phyloP scores from a whole-genome alignment of 768 basidiomycete genomes.

The Psilocybe subaeruginosa region DNA sequence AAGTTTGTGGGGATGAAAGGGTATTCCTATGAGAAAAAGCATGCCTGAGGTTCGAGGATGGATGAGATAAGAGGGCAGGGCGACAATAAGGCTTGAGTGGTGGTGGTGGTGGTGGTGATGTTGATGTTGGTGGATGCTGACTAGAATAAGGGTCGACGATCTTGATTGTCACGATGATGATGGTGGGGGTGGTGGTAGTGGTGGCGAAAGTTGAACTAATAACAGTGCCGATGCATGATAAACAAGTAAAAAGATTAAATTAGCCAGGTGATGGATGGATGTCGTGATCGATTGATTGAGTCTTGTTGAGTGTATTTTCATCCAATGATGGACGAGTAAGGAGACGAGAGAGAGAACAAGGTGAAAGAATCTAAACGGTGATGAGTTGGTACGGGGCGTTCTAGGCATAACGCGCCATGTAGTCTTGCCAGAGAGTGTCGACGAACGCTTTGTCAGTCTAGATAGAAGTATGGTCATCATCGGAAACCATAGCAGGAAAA shows the following conservation, averaged over 20 bases:
- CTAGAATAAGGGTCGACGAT: not conserved
- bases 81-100: slow-evolving; percentile 3
- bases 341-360: not conserved
- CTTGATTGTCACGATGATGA: not conserved
- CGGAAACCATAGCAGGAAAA: slow-evolving; percentile 8
- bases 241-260: slow-evolving; percentile 22
- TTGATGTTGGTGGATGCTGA: not conserved
- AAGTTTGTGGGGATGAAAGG: not conserved
- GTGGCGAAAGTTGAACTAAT: not conserved
- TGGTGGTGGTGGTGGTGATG: not conserved
- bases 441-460: slow-evolving; percentile 72
- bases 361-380: not conserved
- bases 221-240: slow-evolving; percentile 11
- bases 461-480: not conserved
- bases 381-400: not conserved
- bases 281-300: slow-evolving; percentile 10
- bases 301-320: not conserved
- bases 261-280: slow-evolving; percentile 8
- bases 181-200: not conserved
- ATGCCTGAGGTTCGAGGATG: not conserved
- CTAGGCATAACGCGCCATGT: slow-evolving; percentile 33
- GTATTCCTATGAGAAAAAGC: not conserved
- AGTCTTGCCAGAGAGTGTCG: slow-evolving; percentile 61
- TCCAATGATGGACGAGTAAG: slow-evolving; percentile 3
- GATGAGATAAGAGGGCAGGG: not conserved